Evolutionary conservation across 2,329 filamentous ascomycete species (phyloP), one percentile per base, ranked within the genome.

Genomic region (Pseudogymnoascus sp.): DNA sequence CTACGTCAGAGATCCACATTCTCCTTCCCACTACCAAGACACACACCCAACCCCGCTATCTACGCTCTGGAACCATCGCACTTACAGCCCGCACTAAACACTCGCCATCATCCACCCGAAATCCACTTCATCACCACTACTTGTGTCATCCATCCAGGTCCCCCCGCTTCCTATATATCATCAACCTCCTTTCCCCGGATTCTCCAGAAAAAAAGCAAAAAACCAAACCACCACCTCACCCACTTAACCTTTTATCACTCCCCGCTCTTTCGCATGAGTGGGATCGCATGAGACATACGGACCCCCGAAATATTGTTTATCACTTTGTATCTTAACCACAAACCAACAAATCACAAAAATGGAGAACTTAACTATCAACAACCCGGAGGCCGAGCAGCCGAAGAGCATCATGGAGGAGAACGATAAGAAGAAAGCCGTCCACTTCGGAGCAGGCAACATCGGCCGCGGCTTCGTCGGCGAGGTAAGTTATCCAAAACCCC

Each of bases 401-500:
- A 28, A 7, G 26, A 28, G 26, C 28, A 36, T 11, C n/a, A 35
- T 33, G 35, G 53, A 35, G n/a, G 53, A 60, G 53, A 33, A 3
- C 13, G 28, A 33, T 3, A 33, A 60, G 17, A 86, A 85, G 76
- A 91, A 88, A 75, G 90, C 90, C 69, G 85, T 93, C 75, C 90
- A 93, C 79, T 93, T 95, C 71, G 90, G 90, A 69, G 89, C 89
- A 71, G 90, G 90, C 74, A 93, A 93, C 77, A 93, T 95, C 74
- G 90, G 88, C 77, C 57, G 73, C 67, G 72, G 72, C 11, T 74
- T 74, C 59, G 72, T 74, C n/a, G 71, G 70, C 62, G 71, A 73
- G 53, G 68, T 72, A 68, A 67, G 69, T 64, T 38, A 31, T 50
- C 19, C 2, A 21, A 2, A 60, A 21, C n/a, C 26, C 19, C 3